phyloP scores from a whole-genome alignment of 768 basidiomycete genomes.

The Phanerochaete sordida region DNA sequence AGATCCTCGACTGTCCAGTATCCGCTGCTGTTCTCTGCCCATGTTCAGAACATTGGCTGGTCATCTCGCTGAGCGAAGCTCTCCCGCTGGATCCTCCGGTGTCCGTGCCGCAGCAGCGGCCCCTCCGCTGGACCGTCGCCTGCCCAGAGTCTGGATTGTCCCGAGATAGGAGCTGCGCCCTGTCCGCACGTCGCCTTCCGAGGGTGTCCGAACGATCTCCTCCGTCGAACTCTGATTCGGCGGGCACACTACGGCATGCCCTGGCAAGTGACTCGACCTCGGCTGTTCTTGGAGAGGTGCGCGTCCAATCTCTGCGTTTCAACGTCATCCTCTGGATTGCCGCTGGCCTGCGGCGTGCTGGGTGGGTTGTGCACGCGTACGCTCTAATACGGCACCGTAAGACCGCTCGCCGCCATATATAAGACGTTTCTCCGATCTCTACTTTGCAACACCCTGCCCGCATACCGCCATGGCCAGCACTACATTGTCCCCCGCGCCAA shows the following conservation, averaged over 20 bases:
- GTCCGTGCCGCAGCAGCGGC: no score
- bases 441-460: no score
- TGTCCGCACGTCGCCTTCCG: background rate
- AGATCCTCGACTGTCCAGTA: no score
- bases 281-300: background rate
- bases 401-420: background rate
- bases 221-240: background rate
- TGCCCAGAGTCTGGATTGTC: no score
- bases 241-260: background rate
- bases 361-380: no score
- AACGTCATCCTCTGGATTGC: background rate
- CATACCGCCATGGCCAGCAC: background rate
- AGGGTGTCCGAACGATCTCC: background rate
- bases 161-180: no score
- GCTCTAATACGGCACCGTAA: background rate
- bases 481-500: background rate
- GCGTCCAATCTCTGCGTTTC: background rate
- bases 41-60: no score
- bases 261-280: background rate
- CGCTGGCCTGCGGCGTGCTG: background rate
- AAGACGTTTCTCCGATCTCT: background rate
- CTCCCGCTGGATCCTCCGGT: no score
- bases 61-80: no score
- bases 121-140: no score
- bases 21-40: no score